These are phyloP conservation scores for Fraxinus cuspidata DNA, from an alignment of 257 asterid species.

Conservation along the genomic window DNA sequence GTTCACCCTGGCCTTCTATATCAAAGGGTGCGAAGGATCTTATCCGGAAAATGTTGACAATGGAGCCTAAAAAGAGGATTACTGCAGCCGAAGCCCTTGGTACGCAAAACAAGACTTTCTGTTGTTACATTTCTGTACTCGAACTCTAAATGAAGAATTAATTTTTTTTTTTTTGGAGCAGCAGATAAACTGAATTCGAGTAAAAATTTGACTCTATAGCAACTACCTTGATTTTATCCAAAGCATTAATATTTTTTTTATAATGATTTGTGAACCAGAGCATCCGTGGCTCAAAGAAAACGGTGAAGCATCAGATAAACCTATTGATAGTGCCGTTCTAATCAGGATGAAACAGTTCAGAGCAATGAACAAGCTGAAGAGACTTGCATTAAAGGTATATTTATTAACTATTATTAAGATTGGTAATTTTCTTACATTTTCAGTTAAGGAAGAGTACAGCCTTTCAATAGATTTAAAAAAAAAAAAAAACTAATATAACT, in stretches of 20 bases:
- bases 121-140: not conserved
- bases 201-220: not conserved
- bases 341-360: conserved; percentile 90
- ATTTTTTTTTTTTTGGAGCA: not conserved
- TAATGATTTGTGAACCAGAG: conserved; percentile 44
- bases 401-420: not conserved
- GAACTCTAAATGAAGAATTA: not conserved
- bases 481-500: not conserved
- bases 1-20: conserved; percentile 65
- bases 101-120: conserved; percentile 10
- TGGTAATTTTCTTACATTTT: not conserved
- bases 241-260: not conserved
- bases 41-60: conserved; percentile 49
- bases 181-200: not conserved
- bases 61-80: conserved; percentile 52
- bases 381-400: conserved; percentile 82
- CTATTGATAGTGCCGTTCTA: conserved; percentile 80
- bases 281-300: conserved; percentile 92
- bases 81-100: conserved; percentile 71
- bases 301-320: conserved; percentile 88
- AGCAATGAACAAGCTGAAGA: conserved; percentile 88
- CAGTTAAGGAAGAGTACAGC: not conserved
- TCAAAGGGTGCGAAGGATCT: conserved; percentile 68
- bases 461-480: not conserved
- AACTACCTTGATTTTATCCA: not conserved